A percentile compares a stretch with the other conserved stretches of the same genome.
phyloP scores from a whole-genome alignment of 2,329 filamentous ascomycete species.

The Talaromyces verruculosus region DNA sequence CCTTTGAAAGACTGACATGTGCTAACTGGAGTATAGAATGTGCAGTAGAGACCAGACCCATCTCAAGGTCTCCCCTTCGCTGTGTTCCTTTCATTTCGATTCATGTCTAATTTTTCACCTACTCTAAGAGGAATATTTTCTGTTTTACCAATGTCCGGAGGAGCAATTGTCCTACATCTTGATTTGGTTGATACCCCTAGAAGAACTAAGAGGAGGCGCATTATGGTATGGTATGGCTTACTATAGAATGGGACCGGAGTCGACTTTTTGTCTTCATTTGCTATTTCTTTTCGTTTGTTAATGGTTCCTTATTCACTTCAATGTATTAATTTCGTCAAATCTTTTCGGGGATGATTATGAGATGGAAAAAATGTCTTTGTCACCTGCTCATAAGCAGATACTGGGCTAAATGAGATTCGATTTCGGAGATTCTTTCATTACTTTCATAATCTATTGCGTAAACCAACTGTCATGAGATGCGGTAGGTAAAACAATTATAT shows the following conservation, averaged over 20 bases:
- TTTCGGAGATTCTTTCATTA: not conserved
- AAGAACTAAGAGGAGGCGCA: not conserved
- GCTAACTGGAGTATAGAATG: not conserved
- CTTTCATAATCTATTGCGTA: not conserved
- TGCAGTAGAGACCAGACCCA: conserved; percentile 3
- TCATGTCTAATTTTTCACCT: not conserved
- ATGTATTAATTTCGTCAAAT: not conserved
- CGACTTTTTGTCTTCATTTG: too few species aligned
- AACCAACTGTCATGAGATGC: not conserved
- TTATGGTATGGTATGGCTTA: not conserved
- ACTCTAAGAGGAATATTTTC: not conserved
- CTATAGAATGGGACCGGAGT: not conserved
- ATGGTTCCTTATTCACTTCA: not conserved
- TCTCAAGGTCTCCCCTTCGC: not conserved
- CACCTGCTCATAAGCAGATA: too few species aligned
- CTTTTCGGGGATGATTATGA: too few species aligned
- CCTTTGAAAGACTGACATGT: too few species aligned
- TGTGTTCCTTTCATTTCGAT: not conserved
- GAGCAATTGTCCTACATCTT: not conserved
- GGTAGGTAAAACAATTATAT: conserved; percentile 6
- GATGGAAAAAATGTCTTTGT: too few species aligned
- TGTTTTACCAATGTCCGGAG: not conserved
- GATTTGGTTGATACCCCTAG: conserved; percentile 13
- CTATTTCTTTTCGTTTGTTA: conserved; percentile 2
- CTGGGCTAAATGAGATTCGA: not conserved